phyloP scores from a whole-genome alignment of 371 early-diverging fungal genomes.

The Apophysomyces sp. region DNA sequence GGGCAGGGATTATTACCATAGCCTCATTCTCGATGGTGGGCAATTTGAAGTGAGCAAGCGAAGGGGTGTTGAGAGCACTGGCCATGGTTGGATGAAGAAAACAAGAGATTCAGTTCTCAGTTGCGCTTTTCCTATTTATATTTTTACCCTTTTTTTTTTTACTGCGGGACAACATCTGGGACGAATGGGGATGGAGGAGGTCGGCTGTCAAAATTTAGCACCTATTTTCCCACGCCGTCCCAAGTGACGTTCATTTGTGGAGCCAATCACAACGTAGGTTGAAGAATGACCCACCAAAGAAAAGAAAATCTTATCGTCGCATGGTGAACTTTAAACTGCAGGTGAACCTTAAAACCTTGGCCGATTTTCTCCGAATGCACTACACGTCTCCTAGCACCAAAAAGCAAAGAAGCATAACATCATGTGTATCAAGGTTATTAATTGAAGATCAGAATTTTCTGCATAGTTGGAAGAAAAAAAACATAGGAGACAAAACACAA shows the following conservation, averaged over 20 bases:
- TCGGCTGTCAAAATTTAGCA: conserved; percentile 3
- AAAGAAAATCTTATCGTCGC: not conserved
- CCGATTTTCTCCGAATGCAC: not conserved
- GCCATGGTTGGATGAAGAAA: conserved; percentile 3
- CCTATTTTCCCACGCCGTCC: not conserved
- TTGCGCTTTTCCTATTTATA: not conserved
- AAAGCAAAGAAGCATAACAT: not conserved
- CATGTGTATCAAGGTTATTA: not conserved
- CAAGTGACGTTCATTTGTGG: not conserved
- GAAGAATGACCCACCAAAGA: not conserved
- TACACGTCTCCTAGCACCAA: not conserved
- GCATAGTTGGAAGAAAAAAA: not conserved
- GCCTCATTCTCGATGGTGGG: conserved; percentile 90
- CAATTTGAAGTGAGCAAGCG: conserved; percentile 73
- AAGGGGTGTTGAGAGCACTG: conserved; percentile 47
- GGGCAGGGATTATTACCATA: conserved; percentile 54
- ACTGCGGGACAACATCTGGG: not conserved
- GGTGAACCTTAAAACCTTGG: not conserved
- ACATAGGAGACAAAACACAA: not conserved
- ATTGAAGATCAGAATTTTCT: not conserved
- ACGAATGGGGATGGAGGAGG: conserved; percentile 1
- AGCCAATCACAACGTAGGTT: not conserved
- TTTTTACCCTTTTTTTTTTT: not conserved
- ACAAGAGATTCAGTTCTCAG: not conserved
- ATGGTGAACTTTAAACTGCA: conserved; percentile 2